A percentile compares a stretch with the other conserved stretches of the same genome.
phyloP scores from a whole-genome alignment of 441 rosid species.

The Euphorbia schlechtendalii region DNA sequence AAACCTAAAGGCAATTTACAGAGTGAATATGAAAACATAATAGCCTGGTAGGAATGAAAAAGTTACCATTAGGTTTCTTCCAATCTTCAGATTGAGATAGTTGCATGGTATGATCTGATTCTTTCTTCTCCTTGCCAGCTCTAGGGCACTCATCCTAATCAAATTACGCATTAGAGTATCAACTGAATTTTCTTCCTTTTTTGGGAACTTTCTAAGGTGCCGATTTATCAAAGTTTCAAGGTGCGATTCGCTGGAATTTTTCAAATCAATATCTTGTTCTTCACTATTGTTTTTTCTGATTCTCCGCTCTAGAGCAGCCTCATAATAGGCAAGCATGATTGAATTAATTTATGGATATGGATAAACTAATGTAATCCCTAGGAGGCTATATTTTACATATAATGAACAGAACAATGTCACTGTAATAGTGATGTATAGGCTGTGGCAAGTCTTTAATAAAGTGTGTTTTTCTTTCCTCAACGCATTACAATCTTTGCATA shows the following conservation, averaged over 20 bases:
- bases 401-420: background rate
- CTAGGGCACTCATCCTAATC: constrained; percentile 58
- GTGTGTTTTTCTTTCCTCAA: background rate
- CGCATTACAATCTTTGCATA: background rate
- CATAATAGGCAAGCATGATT: background rate
- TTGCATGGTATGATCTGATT: constrained; percentile 60
- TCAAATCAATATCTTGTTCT: background rate
- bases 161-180: constrained; percentile 13
- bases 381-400: background rate
- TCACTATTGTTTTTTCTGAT: background rate
- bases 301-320: background rate
- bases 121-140: constrained; percentile 56
- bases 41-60: background rate
- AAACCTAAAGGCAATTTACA: background rate
- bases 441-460: background rate
- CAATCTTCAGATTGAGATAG: constrained; percentile 52
- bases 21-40: background rate
- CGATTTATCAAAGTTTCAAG: too few species aligned
- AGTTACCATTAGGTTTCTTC: constrained; percentile 50
- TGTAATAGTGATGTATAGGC: background rate
- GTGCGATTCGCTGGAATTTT: background rate
- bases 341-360: background rate
- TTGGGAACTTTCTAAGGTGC: too few species aligned
- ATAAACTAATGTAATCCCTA: background rate
- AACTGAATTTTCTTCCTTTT: background rate